Conservation (phyloP, 1,284 basidiomycete genomes). For the Rhodotorula sp. region DNA sequence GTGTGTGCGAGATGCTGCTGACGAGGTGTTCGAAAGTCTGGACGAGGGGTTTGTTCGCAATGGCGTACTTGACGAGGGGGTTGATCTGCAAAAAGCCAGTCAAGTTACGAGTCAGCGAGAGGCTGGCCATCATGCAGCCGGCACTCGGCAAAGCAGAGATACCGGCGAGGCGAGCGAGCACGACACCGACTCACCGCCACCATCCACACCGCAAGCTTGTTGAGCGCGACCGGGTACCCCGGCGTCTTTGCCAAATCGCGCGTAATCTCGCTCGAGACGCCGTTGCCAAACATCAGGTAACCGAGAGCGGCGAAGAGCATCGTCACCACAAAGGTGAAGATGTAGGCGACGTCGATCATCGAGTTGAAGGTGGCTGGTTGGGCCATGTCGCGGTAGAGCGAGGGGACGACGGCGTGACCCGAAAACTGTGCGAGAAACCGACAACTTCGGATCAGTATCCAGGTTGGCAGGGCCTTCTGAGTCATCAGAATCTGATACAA, state of each 20-base stretch:
- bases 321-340: constrained; percentile 76
- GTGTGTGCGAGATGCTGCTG: constrained; percentile 55
- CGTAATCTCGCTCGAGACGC: constrained; percentile 70
- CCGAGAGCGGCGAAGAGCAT: constrained; percentile 78
- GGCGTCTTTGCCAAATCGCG: constrained; percentile 73
- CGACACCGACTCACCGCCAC: constrained; percentile 59
- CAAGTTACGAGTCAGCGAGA: neutral
- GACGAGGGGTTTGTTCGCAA: constrained; percentile 82
- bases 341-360: constrained; percentile 85
- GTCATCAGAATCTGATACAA: too few relatives aligned
- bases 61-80: constrained; percentile 72
- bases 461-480: neutral
- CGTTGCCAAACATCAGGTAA: constrained; percentile 86
- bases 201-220: constrained; percentile 79
- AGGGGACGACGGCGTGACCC: constrained; percentile 90
- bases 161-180: too few relatives aligned
- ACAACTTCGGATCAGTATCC: neutral
- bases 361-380: constrained; percentile 75
- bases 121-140: too few relatives aligned
- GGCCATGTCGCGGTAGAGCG: constrained; percentile 83
- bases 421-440: constrained; percentile 62
- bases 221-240: constrained; percentile 72
- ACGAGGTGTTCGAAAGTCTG: constrained; percentile 73
- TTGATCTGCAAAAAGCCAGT: constrained; percentile 9
- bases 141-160: too few relatives aligned